Evolutionary conservation across 345 rosid genomes (phyloP).

Genomic region (Carallia brachiata): DNA sequence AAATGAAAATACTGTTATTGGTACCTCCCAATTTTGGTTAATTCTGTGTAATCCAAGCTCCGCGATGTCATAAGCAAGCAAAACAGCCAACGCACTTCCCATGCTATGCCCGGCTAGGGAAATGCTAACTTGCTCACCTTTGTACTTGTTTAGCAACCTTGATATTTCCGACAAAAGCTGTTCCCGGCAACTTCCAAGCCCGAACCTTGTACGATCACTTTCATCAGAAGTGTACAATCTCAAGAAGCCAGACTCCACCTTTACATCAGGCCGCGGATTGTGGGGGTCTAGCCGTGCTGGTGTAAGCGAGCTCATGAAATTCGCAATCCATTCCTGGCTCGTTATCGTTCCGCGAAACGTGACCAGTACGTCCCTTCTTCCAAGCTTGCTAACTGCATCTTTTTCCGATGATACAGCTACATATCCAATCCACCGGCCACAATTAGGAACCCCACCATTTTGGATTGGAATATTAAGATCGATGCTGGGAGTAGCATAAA

Average conservation of each 20-base stretch:
- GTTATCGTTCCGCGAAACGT: slow-evolving; percentile 87
- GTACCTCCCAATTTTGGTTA: slow-evolving; percentile 19
- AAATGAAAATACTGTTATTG: slow-evolving; percentile 70
- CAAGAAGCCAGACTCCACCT: slow-evolving; percentile 82
- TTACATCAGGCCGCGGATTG: slow-evolving; percentile 53
- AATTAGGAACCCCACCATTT: slow-evolving; percentile 34
- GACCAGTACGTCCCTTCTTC: slow-evolving; percentile 70
- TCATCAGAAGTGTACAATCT: slow-evolving; percentile 75
- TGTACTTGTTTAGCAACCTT: slow-evolving; percentile 47
- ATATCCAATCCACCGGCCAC: slow-evolving; percentile 79
- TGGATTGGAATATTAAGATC: slow-evolving; percentile 48
- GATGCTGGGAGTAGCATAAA: slow-evolving; percentile 76
- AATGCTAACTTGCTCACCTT: slow-evolving; percentile 66
- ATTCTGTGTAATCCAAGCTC: slow-evolving; percentile 58
- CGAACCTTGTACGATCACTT: slow-evolving; percentile 47
- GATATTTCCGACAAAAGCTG: slow-evolving; percentile 82
- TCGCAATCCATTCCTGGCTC: slow-evolving; percentile 71
- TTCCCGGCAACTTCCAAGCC: slow-evolving; percentile 72
- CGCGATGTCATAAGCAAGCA: slow-evolving; percentile 75
- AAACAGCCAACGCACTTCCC: slow-evolving; percentile 87
- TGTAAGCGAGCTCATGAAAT: slow-evolving; percentile 72
- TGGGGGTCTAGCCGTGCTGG: slow-evolving; percentile 73
- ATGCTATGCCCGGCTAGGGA: slow-evolving; percentile 83
- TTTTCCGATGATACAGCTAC: slow-evolving; percentile 64
- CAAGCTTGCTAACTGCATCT: slow-evolving; percentile 44